Base-by-base conservation (phyloP, 768 basidiomycete genomes). In the Steccherinum ochraceum region DNA sequence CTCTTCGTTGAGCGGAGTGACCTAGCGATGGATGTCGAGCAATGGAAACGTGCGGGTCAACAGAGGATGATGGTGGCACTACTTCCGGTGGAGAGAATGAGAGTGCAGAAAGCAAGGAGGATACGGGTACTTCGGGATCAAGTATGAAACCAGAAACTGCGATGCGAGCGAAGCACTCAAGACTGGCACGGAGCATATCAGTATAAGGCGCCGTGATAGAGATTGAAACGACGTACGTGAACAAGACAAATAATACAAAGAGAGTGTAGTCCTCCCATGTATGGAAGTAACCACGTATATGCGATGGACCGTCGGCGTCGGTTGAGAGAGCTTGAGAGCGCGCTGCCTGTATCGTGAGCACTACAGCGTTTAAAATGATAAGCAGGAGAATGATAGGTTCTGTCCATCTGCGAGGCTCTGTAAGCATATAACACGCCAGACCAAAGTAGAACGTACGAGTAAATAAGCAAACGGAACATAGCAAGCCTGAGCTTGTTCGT, bases 121-220 rank as follows among this genome's bases (percentile, higher is more conserved):
- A 75, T 48, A 78, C 66, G 40, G 77, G 75, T 4, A 86, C 68
- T 55, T 89, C 86, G 12, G 90, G 91, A 64, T 94, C 93, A 45
- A 96, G 75, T 16, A 97, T 64, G 55, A 98, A 79, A 20, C 95
- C 95, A 21, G 87, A 89, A 24, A 93, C 86, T 60, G 90, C 81
- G 62, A 94, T 93, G 21, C 94, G 85, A 40, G 90, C 90, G 57
- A 88, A 74, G 42, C 86, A 83, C 71, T 98, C 95, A 46, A 94
- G 54, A 4, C 89, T 92, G 55, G 5, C n/a, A 30, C 46, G 2
- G 42, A 18, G 18, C 46, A 19, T 30, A 24, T n/a, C 51, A 46
- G n/a, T n/a, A n/a, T n/a, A n/a, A n/a, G n/a, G n/a, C n/a, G n/a
- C n/a, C 30, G 45, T 45, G 26, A 40, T n/a, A 25, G 45, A 46